These are phyloP conservation scores for Coprinopsis strossmayeri DNA, from an alignment of 768 basidiomycete species.

Conservation along the genomic window DNA sequence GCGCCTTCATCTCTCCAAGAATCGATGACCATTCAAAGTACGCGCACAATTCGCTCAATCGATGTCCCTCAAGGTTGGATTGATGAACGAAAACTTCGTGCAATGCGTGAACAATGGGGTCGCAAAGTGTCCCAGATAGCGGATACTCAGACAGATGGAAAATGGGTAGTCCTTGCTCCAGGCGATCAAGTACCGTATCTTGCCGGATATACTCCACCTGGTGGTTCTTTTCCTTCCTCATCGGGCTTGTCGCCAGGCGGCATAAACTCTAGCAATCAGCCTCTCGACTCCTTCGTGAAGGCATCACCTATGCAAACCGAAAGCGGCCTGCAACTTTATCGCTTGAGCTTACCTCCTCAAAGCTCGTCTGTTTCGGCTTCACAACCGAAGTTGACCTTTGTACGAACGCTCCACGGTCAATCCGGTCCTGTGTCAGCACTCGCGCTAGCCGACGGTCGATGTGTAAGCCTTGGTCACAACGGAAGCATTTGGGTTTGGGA, in stretches of 20 bases:
- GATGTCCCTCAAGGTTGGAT: conserved; percentile 72
- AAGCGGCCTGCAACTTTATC: conserved; percentile 66
- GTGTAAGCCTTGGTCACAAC: conserved; percentile 65
- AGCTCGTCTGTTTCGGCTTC: conserved; percentile 43
- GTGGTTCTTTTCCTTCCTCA: conserved; percentile 9
- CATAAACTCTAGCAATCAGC: conserved; percentile 12
- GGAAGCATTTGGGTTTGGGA: conserved; percentile 87
- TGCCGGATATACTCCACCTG: conserved; percentile 12
- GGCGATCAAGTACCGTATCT: conserved; percentile 28
- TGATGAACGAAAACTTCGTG: conserved; percentile 53
- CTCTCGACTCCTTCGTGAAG: conserved; percentile 5
- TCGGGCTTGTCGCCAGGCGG: conserved; percentile 6
- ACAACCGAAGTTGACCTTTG: conserved; percentile 60
- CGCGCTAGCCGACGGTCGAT: conserved; percentile 75
- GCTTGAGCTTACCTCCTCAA: conserved; percentile 50
- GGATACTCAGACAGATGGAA: conserved; percentile 79
- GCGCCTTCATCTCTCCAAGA: conserved; percentile 15
- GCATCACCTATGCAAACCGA: conserved; percentile 28
- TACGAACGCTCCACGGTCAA: conserved; percentile 68
- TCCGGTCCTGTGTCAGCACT: conserved; percentile 59
- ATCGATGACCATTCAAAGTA: conserved; percentile 44
- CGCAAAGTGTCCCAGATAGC: conserved; percentile 66
- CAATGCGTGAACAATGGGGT: conserved; percentile 70
- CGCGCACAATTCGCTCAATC: conserved; percentile 61
- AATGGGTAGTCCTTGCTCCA: conserved; percentile 77